Conservation (phyloP, 2,329 filamentous ascomycete species). For the Fusarium sp. region DNA sequence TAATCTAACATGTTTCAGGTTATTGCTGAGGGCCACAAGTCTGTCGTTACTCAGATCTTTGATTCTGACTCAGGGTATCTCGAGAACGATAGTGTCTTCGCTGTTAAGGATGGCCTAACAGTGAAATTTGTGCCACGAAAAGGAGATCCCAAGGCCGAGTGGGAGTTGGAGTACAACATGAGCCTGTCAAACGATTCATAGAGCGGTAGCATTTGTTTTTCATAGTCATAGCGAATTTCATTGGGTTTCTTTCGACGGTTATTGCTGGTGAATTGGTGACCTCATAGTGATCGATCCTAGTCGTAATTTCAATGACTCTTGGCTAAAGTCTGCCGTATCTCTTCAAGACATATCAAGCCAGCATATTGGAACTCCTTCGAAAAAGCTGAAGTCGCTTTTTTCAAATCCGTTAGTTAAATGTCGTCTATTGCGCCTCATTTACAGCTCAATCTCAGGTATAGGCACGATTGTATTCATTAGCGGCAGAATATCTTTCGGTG, state of each 20-base stretch:
- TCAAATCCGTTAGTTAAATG: too few species aligned
- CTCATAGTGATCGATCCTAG: background rate
- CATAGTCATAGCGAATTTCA: background rate
- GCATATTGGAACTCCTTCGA: fast-evolving
- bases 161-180: constrained; percentile 33
- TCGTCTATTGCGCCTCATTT: background rate
- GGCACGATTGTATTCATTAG: background rate
- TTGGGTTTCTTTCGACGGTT: background rate
- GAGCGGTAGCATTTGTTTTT: background rate
- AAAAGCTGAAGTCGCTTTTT: background rate
- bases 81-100: constrained; percentile 35
- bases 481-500: too few species aligned
- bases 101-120: constrained; percentile 37
- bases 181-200: constrained; percentile 9
- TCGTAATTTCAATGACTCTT: too few species aligned
- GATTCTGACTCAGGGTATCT: constrained; percentile 35
- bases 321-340: background rate
- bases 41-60: constrained; percentile 77
- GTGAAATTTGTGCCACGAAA: constrained; percentile 35
- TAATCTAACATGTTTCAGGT: constrained; percentile 38
- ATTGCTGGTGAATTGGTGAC: background rate
- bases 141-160: constrained; percentile 28
- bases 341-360: background rate
- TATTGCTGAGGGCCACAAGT: constrained; percentile 67
- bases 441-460: background rate